These are phyloP conservation scores for Podospora tetraspora DNA, from an alignment of 495 filamentous ascomycete species.

Conservation along the genomic window DNA sequence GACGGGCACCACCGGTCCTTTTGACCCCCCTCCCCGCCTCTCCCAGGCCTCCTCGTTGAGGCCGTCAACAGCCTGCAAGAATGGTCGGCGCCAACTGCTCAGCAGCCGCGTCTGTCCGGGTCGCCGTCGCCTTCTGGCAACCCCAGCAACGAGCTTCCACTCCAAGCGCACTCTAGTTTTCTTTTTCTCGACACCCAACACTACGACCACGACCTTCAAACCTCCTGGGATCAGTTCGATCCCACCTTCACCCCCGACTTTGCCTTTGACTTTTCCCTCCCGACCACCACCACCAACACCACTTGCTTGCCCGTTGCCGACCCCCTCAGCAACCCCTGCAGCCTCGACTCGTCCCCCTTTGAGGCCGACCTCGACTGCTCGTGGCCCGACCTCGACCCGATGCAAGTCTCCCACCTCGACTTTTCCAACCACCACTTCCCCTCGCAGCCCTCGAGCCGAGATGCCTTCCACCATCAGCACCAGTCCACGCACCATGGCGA, in stretches of 20 bases:
- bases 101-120: slow-evolving; percentile 15
- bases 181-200: not conserved
- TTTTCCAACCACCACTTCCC: not conserved
- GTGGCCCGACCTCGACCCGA: slow-evolving; percentile 1
- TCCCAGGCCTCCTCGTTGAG: slow-evolving; percentile 16
- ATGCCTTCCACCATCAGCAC: not conserved
- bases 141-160: slow-evolving; percentile 3
- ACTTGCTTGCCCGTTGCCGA: not conserved
- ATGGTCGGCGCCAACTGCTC: slow-evolving; percentile 23
- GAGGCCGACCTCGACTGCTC: slow-evolving; percentile 5
- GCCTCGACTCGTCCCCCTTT: not conserved
- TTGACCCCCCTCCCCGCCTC: not conserved
- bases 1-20: not conserved
- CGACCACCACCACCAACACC: slow-evolving; percentile 5
- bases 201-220: not conserved
- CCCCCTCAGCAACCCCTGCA: not conserved
- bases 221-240: slow-evolving; percentile 9
- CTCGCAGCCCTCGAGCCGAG: not conserved
- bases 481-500: not conserved
- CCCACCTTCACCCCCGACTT: slow-evolving; percentile 2
- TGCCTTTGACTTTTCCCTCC: not conserved
- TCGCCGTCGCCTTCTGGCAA: slow-evolving; percentile 11
- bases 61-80: slow-evolving; percentile 25
- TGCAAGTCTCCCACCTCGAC: not conserved
- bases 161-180: not conserved